These are phyloP conservation scores for Penicillium atrosanguineum DNA, from an alignment of 495 filamentous ascomycete species.

Conservation along the genomic window DNA sequence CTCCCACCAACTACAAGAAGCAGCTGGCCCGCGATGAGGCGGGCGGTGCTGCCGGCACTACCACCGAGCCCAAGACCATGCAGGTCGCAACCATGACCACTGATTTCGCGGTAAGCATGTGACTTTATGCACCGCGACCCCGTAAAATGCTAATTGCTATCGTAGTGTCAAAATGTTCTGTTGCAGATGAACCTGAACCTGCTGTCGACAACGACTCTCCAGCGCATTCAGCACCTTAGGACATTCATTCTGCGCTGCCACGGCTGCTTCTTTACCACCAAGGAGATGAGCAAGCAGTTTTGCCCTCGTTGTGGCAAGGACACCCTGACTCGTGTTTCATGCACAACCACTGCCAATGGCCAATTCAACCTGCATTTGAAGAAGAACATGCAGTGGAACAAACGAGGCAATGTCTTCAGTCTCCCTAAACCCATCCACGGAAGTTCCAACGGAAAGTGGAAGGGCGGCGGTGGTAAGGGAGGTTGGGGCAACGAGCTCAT, in stretches of 20 bases:
- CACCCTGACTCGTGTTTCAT: constrained; percentile 81
- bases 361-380: constrained; percentile 87
- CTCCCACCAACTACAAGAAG: constrained; percentile 85
- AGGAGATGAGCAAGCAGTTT: constrained; percentile 88
- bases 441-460: constrained; percentile 69
- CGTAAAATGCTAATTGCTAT: constrained; percentile 2
- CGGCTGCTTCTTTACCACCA: constrained; percentile 83
- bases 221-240: constrained; percentile 74
- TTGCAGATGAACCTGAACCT: constrained; percentile 94
- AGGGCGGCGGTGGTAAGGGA: constrained; percentile 75
- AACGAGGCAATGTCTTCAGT: constrained; percentile 81
- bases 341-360: constrained; percentile 75
- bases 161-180: constrained; percentile 77
- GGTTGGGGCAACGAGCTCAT: constrained; percentile 84
- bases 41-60: constrained; percentile 37
- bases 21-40: constrained; percentile 67
- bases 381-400: constrained; percentile 96
- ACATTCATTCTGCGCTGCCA: constrained; percentile 92
- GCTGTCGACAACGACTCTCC: constrained; percentile 66
- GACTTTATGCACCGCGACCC: not conserved
- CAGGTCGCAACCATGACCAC: constrained; percentile 85
- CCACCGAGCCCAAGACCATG: constrained; percentile 58
- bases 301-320: constrained; percentile 87
- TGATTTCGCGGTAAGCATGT: constrained; percentile 75
- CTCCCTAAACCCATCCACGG: constrained; percentile 89